Evolutionary conservation across 129 eudicot genomes (phyloP), one percentile per base, ranked within the genome.

Genomic region (Arctium minus): DNA sequence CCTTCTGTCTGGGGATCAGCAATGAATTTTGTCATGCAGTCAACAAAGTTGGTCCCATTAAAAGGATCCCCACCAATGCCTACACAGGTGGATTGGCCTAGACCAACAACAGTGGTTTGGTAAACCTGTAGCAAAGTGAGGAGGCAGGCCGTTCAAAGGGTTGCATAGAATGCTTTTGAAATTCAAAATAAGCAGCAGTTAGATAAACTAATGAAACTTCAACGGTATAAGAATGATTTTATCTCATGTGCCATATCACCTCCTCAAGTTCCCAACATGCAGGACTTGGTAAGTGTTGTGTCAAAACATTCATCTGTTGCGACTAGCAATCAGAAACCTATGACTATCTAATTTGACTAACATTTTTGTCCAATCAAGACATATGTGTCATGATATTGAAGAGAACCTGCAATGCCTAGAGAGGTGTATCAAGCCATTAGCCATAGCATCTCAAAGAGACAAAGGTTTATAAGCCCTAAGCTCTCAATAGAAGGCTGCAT

Each of bases 1-100:
- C 99, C 99, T 93, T 96, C 99, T 65, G 98, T 96, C 83, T 96
- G 99, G n/a, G 99, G 99, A 88, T 96, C 99, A 87, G 89, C 90
- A 80, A 96, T 87, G 89, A 96, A 93, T 77, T 92, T 96, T 78
- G 83, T 93, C 85, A 96, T 71, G 90, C 98, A 93, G 85, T 96
- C 99, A 85, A 96, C 99, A 83, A 96, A 96, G 86, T 96, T 96
- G 77, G 99, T 96, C 31, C 99, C 99, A 73, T 96, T 96, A 83
- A 96, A 96, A 84, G 99, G 99, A 86, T 96, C 99, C 70, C 99
- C 99, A 84, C 99, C 99, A 71, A 96, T 93, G 36, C 99, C 99
- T 53, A 96, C 99, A 84, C 97, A 92, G 4, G 99, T 96, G 37
- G 99, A 96, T 79, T 96, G 99, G 70, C 99, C 99, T 82, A 96